phyloP scores from a whole-genome alignment of 306 rosid genomes.

The Dryas alaskensis region DNA sequence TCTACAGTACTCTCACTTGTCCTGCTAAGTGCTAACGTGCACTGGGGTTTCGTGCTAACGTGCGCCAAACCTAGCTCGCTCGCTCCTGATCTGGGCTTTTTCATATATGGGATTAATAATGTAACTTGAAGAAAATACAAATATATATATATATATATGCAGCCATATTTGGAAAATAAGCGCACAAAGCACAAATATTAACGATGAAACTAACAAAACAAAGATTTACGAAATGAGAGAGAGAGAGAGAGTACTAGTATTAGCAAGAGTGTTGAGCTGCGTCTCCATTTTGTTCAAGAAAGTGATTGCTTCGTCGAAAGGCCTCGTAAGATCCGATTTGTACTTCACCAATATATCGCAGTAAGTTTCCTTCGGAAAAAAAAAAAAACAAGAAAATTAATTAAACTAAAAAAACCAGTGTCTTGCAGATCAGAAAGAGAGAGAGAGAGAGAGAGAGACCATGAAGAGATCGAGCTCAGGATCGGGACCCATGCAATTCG shows the following conservation, averaged over 20 bases:
- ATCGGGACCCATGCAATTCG: constrained; percentile 43
- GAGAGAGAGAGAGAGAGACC: constrained; percentile 37
- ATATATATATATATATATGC: no score
- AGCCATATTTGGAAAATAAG: no score
- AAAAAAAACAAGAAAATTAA: neutral
- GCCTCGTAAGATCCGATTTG: constrained; percentile 61
- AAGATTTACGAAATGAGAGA: neutral
- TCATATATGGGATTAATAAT: no score
- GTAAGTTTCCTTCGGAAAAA: constrained; percentile 48
- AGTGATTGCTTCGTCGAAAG: constrained; percentile 59
- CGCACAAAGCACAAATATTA: no score
- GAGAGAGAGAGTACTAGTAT: constrained; percentile 28
- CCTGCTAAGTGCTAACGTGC: neutral
- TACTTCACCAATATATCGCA: constrained; percentile 49
- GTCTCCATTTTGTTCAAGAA: constrained; percentile 63
- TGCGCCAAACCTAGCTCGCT: constrained; percentile 5
- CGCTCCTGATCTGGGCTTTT: neutral
- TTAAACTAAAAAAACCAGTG: neutral
- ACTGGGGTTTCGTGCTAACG: constrained; percentile 13
- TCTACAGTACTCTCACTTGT: no score
- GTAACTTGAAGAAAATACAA: no score
- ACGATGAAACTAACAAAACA: neutral
- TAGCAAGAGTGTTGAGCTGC: constrained; percentile 56
- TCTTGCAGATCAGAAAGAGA: neutral
- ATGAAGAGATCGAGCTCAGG: constrained; percentile 81